phyloP scores from a whole-genome alignment of 805 yeast species.

The Zygoascus biomembranicola region DNA sequence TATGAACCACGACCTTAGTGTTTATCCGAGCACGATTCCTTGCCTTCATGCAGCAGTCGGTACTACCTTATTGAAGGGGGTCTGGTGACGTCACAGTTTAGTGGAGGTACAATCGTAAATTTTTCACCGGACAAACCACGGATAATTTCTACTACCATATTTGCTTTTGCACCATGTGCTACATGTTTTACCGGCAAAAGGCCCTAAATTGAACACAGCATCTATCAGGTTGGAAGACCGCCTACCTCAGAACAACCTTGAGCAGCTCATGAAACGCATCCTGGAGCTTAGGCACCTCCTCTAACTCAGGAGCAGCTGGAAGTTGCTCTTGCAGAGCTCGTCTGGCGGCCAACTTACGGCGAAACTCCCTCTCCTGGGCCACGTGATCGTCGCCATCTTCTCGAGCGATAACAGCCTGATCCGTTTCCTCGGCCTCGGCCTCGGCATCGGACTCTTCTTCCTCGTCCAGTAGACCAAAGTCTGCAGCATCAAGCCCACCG shows the following conservation, averaged over 20 bases:
- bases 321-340: conserved; percentile 13
- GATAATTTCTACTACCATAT: background rate
- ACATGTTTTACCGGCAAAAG: too few relatives aligned
- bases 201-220: too few relatives aligned
- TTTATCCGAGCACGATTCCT: too few relatives aligned
- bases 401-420: conserved; percentile 30
- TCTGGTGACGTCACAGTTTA: too few relatives aligned
- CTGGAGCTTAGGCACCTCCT: conserved; percentile 23
- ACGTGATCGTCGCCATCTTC: conserved; percentile 29
- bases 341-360: conserved; percentile 5
- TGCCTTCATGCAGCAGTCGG: too few relatives aligned
- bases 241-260: background rate
- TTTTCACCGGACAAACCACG: background rate
- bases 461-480: background rate
- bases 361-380: conserved; percentile 14
- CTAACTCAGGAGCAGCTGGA: conserved; percentile 22
- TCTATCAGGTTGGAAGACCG: too few relatives aligned
- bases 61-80: too few relatives aligned
- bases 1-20: too few relatives aligned
- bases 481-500: conserved; percentile 27
- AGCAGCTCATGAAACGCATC: conserved; percentile 8
- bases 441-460: conserved; percentile 35
- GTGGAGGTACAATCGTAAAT: too few relatives aligned
- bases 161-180: background rate
- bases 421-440: conserved; percentile 40